Percentiles rank a stretch among this genome's conserved stretches.
phyloP scores from a whole-genome alignment of 306 rosid species.

The Malus orientalis region DNA sequence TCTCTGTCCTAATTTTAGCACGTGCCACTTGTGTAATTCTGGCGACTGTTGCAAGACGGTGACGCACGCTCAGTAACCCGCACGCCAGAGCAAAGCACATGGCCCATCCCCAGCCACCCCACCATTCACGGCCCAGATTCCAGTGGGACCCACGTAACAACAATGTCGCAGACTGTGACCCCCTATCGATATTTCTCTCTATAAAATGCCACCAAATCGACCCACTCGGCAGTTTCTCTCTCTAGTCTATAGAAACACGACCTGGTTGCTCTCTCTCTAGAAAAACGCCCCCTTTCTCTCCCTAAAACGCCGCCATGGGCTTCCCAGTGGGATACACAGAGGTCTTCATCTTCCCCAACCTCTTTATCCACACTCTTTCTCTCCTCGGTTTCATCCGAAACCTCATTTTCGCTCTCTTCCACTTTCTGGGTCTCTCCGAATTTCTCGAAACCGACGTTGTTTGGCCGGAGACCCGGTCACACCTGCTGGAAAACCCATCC shows the following conservation, averaged over 20 bases:
- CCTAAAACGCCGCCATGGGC: conserved; percentile 40
- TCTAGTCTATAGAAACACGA: background rate
- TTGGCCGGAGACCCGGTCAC: conserved; percentile 31
- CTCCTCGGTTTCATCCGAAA: conserved; percentile 51
- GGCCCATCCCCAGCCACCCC: background rate
- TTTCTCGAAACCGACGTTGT: conserved; percentile 45
- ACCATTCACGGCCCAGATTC: background rate
- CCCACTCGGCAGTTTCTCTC: background rate
- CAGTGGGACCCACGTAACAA: background rate
- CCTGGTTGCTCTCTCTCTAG: background rate
- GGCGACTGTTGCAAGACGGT: background rate
- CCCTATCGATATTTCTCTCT: background rate
- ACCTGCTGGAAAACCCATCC: conserved; percentile 28
- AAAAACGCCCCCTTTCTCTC: conserved; percentile 6
- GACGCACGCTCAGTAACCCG: background rate
- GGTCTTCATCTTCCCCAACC: conserved; percentile 42
- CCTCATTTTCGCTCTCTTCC: conserved; percentile 48
- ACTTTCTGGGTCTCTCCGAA: conserved; percentile 58
- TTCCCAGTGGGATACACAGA: conserved; percentile 78
- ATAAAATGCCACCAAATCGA: background rate
- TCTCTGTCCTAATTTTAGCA: conserved; percentile 22
- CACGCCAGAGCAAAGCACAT: background rate
- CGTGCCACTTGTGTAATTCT: conserved; percentile 18
- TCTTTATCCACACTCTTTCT: conserved; percentile 53
- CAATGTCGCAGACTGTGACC: background rate